Base-by-base conservation (phyloP, 495 filamentous ascomycete genomes). In the Trichoderma asperelloides region DNA sequence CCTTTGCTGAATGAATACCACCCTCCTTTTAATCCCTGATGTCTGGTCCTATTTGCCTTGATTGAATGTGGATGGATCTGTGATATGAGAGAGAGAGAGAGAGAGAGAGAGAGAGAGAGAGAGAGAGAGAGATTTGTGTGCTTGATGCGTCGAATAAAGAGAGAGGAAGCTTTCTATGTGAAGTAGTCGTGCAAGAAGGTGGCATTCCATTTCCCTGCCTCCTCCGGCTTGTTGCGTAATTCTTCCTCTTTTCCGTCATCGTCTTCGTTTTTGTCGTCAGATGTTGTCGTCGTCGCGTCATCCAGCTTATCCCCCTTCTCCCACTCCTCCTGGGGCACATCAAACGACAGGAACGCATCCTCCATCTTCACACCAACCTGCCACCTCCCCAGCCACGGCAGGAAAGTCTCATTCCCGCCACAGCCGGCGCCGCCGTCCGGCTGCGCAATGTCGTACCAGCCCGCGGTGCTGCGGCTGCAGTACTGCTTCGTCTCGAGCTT, bases 381-480 rank as follows among this genome's bases (percentile, higher is more conserved):
- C 80, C 81, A 83, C 62, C 78, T 74, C 41, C 73, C 69, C 37
- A 81, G 57, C n/a, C 73, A 77, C 21, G 81, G 82, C 77, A 74
- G 84, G 69, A 79, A 82, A 67, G 79, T 79, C 30, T 75, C 65
- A 68, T 71, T 9, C 63, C 69, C 8, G 71, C 67, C 9, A 71
- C 70, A 60, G 18, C 63, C 33, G 3, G 28, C 69, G 27, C 69
- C 69, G 2, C 13, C 67, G 16, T 71, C 70, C 64, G 69, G 65
- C 71, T 81, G 77, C 65, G 70, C 68, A 72, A 81, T 62, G 70
- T 80, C 80, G 27, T 74, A 71, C 78, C 81, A 79, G 4, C 73
- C 72, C 12, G 78, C 21, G 27, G 67, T 71, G 5, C 73, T 68
- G 13, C 66, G 66, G 28, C 43, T 55, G 13, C 72, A 72, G 25